phyloP scores from a whole-genome alignment of 345 rosid genomes.

The Brassica rapa region DNA sequence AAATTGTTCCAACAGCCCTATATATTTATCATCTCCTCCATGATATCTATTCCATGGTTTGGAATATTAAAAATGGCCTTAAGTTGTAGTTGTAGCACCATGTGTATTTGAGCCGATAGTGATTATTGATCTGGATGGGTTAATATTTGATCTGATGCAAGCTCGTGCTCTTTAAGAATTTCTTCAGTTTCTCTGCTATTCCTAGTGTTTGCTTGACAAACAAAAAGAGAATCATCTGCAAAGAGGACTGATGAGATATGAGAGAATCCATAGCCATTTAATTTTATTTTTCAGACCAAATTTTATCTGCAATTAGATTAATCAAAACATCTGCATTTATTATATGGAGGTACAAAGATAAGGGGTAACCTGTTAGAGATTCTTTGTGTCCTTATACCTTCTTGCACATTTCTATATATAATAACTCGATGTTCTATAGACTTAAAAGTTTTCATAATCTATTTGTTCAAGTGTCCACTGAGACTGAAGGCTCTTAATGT shows the following conservation, averaged over 20 bases:
- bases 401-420: not conserved
- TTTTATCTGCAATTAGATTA: not conserved
- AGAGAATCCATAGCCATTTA: not conserved
- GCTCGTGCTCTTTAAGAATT: not conserved
- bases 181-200: not conserved
- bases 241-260: not conserved
- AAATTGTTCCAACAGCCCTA: not conserved
- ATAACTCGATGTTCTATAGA: not conserved
- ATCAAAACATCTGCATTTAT: not conserved
- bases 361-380: not conserved
- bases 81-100: not conserved
- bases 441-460: not conserved
- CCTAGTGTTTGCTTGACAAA: not conserved
- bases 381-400: not conserved
- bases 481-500: not conserved
- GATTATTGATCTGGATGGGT: not conserved
- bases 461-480: not conserved
- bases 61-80: not conserved
- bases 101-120: not conserved
- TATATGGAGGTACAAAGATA: not conserved
- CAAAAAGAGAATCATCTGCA: not conserved
- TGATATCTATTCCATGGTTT: not conserved
- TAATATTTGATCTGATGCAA: not conserved
- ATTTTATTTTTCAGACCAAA: not conserved
- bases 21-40: not conserved